These are phyloP conservation scores for Proliferodiscus dingleyae DNA, from an alignment of 2,329 filamentous ascomycete genomes.

Conservation along the genomic window DNA sequence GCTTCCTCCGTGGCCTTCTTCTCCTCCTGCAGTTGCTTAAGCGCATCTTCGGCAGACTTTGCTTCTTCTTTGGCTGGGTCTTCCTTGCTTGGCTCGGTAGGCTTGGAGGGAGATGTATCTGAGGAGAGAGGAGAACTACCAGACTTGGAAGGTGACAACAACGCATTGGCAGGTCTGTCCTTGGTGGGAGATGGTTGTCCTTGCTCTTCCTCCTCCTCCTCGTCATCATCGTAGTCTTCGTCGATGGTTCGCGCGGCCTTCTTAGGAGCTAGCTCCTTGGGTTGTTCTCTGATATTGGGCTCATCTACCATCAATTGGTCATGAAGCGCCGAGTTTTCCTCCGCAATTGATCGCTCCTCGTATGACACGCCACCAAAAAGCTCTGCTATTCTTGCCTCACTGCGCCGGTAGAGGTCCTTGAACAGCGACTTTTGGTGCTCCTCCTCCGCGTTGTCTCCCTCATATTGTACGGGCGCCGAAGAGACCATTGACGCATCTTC, in stretches of 20 bases:
- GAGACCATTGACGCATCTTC: conserved; percentile 40
- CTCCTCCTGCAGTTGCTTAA: conserved; percentile 87
- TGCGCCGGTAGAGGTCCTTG: conserved; percentile 69
- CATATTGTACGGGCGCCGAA: conserved; percentile 42
- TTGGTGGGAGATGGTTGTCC: conserved; percentile 49
- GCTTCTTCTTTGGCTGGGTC: conserved; percentile 48
- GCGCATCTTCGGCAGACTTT: conserved; percentile 78
- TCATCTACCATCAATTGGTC: conserved; percentile 41
- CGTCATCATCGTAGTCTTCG: conserved; percentile 81
- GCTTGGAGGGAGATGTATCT: conserved; percentile 46
- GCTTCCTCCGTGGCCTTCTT: conserved; percentile 87
- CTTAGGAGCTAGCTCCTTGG: conserved; percentile 50
- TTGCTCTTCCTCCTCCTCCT: conserved; percentile 63
- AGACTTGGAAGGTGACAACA: conserved; percentile 66
- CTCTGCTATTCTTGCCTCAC: conserved; percentile 69
- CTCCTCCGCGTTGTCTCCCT: conserved; percentile 55
- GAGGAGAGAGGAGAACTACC: conserved; percentile 59
- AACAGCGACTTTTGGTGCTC: conserved; percentile 69
- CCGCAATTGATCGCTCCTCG: conserved; percentile 14
- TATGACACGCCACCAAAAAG: conserved; percentile 56
- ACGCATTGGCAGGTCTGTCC: conserved; percentile 43
- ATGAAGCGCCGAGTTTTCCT: conserved; percentile 29
- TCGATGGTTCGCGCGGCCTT: conserved; percentile 73
- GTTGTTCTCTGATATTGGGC: conserved; percentile 47
- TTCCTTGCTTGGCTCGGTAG: conserved; percentile 48